These are phyloP conservation scores for Fusarium chlamydosporum DNA, from an alignment of 2,329 filamentous ascomycete species.

Conservation along the genomic window DNA sequence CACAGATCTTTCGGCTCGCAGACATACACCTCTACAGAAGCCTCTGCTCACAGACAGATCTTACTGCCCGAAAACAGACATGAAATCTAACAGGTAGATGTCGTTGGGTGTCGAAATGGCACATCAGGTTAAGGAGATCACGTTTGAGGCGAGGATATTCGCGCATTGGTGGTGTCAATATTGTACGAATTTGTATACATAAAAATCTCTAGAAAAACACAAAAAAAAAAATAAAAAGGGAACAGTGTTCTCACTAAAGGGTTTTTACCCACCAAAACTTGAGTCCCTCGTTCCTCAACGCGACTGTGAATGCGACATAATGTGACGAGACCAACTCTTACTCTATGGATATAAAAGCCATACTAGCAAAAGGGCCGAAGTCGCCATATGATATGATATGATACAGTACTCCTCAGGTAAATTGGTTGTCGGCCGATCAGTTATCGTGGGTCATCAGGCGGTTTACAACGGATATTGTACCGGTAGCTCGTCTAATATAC, in stretches of 20 bases:
- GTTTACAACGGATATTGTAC: constrained; percentile 20
- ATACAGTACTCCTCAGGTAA: constrained; percentile 16
- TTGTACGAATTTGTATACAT: constrained; percentile 28
- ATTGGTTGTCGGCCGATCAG: constrained; percentile 14
- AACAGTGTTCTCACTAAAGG: constrained; percentile 28
- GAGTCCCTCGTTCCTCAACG: background rate
- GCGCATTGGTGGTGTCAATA: constrained; percentile 10
- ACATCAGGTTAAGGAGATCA: background rate
- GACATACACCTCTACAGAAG: too few relatives aligned
- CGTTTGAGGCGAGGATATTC: constrained; percentile 8
- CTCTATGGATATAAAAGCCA: background rate
- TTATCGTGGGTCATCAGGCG: constrained; percentile 18
- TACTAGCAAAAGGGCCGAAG: constrained; percentile 33
- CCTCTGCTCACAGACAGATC: constrained; percentile 21
- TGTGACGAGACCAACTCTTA: constrained; percentile 13
- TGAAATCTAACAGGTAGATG: constrained; percentile 5
- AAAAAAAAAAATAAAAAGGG: constrained; percentile 32
- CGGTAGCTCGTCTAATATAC: too few relatives aligned
- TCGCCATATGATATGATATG: constrained; percentile 18
- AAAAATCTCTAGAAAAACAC: constrained; percentile 26
- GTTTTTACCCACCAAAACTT: constrained; percentile 27
- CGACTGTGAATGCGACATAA: constrained; percentile 14
- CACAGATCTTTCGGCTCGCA: background rate
- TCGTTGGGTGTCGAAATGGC: constrained; percentile 10
- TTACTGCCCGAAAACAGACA: constrained; percentile 1